Conservation (phyloP, 2,329 filamentous ascomycete genomes). For the Pleomassaria siparia region DNA sequence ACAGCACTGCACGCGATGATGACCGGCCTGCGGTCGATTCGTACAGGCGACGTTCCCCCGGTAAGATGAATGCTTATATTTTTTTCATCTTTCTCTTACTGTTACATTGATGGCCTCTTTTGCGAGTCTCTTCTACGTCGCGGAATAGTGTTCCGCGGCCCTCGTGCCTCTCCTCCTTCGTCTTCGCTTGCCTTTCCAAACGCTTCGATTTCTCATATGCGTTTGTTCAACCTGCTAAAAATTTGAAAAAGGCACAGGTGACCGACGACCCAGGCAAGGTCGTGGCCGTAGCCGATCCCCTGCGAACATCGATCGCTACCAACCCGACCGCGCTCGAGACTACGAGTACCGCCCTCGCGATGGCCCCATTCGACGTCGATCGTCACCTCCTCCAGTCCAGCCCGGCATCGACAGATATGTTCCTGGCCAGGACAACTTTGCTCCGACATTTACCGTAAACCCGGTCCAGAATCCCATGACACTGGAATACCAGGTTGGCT, state of each 20-base stretch:
- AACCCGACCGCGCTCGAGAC: constrained; percentile 69
- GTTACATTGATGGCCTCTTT: neutral
- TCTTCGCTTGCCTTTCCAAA: neutral
- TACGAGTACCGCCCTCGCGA: constrained; percentile 66
- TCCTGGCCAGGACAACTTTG: constrained; percentile 66
- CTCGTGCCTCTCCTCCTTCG: neutral
- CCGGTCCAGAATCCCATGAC: constrained; percentile 72
- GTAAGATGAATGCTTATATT: constrained; percentile 55
- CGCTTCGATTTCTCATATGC: neutral
- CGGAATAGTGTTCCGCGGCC: neutral
- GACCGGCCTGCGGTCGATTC: constrained; percentile 54
- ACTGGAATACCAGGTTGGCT: constrained; percentile 77
- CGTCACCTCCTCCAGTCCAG: constrained; percentile 60
- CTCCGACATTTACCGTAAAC: constrained; percentile 59
- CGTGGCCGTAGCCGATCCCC: constrained; percentile 70
- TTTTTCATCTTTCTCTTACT: neutral
- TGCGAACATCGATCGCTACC: constrained; percentile 71
- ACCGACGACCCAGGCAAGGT: constrained; percentile 37
- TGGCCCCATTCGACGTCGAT: constrained; percentile 59
- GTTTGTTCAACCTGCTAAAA: neutral
- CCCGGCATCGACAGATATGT: constrained; percentile 84
- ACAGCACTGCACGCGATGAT: constrained; percentile 49
- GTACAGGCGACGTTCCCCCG: constrained; percentile 66
- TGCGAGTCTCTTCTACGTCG: neutral
- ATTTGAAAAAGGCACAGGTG: constrained; percentile 20